Evolutionary conservation across 345 rosid genomes (phyloP).

Genomic region (Euclidium syriacum): DNA sequence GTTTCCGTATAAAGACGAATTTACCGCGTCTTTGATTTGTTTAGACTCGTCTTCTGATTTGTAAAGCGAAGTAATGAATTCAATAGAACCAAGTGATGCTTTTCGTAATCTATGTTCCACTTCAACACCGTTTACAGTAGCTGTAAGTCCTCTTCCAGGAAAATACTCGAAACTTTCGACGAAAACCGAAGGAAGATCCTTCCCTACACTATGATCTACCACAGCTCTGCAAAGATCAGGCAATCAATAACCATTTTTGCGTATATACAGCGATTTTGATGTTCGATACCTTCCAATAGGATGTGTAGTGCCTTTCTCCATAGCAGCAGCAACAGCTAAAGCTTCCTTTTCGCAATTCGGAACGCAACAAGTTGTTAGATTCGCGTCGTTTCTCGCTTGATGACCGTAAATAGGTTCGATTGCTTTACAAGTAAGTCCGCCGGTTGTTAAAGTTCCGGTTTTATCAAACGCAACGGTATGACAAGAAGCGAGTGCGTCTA

Average conservation of each 20-base stretch:
- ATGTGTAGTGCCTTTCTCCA: slow-evolving; percentile 99
- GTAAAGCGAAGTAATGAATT: slow-evolving; percentile 76
- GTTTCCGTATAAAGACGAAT: slow-evolving; percentile 68
- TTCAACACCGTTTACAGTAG: slow-evolving; percentile 70
- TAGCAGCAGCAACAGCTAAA: slow-evolving; percentile 97
- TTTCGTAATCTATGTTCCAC: slow-evolving; percentile 43
- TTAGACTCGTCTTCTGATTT: slow-evolving; percentile 69
- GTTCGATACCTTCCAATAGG: slow-evolving; percentile 89
- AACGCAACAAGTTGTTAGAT: slow-evolving; percentile 52
- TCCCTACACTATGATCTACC: slow-evolving; percentile 86
- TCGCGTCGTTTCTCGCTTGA: slow-evolving; percentile 25
- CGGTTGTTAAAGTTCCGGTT: slow-evolving; percentile 97
- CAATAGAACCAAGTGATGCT: slow-evolving; percentile 95
- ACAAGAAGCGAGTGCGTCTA: slow-evolving; percentile 93
- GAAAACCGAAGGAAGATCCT: slow-evolving; percentile 82
- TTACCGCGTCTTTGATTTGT: slow-evolving; percentile 77
- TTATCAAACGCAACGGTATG: slow-evolving; percentile 94
- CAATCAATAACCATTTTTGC: too few relatives aligned
- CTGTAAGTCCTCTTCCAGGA: slow-evolving; percentile 94
- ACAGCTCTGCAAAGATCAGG: slow-evolving; percentile 84
- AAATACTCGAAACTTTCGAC: slow-evolving; percentile 84
- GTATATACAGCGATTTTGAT: background rate
- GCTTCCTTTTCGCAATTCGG: slow-evolving; percentile 97
- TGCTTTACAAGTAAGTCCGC: slow-evolving; percentile 91
- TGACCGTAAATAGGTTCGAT: slow-evolving; percentile 96